Evolutionary conservation across 257 asterid species (phyloP).

Genomic region (Solanum chmielewskii): DNA sequence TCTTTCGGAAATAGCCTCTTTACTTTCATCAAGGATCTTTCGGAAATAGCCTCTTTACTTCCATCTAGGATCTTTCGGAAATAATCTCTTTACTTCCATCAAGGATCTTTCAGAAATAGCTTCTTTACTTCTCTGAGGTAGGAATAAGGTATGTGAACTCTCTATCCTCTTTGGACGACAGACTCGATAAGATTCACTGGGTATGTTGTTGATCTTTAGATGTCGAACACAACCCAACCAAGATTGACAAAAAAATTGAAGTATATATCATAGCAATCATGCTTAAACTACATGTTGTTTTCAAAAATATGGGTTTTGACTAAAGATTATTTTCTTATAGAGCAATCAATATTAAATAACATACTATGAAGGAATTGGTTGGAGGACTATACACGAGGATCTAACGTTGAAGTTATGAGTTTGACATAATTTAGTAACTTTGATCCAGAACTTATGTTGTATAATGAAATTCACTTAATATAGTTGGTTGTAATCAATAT

Average conservation of each 20-base stretch:
- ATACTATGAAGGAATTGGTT: not conserved
- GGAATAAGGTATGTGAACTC: not conserved
- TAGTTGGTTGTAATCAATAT: not conserved
- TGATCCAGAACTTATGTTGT: not conserved
- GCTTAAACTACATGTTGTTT: not conserved
- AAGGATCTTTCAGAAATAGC: not conserved
- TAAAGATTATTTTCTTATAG: not conserved
- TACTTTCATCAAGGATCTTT: not conserved
- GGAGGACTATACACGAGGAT: not conserved
- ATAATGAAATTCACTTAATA: not conserved
- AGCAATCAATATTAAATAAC: not conserved
- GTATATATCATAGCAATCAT: not conserved
- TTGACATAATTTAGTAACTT: not conserved
- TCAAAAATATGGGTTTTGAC: not conserved
- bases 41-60: too few relatives aligned
- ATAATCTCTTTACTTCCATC: fast-evolving
- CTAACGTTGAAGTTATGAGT: not conserved
- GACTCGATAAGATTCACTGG: not conserved
- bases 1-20: not conserved
- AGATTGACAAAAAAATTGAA: not conserved
- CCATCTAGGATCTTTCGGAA: not conserved
- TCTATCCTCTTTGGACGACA: not conserved
- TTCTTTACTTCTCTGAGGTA: not conserved
- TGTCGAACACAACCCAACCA: not conserved
- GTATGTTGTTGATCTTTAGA: not conserved